Evolutionary conservation across 257 asterid species (phyloP), one percentile per base, ranked within the genome.

Genomic region (Nicotiana tomentosiformis): DNA sequence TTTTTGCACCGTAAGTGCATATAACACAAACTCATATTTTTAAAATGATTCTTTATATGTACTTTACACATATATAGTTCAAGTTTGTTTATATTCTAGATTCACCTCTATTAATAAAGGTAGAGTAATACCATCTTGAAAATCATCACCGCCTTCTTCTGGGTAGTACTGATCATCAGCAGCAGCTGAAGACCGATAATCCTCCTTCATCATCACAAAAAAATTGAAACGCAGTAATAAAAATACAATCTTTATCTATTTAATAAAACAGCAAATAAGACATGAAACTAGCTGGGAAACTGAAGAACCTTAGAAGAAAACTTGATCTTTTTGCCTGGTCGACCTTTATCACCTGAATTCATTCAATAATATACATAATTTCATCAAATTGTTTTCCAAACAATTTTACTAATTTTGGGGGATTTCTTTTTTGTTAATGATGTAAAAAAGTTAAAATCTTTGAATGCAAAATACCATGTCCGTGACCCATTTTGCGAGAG

Each of bases 261-360:
- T 10, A 56, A 16, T 9, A 37, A 33, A 56, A 14, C 37, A 23
- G 26, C 26, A 23, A 23, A 23, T 23, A 23, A 23, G 26, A 55
- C 46, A 39, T 11, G 33, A 66, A 79, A 74, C 68, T 67, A 26
- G 39, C 77, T 5, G n/a, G 58, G 33, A 67, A 85, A 39, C 35
- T 20, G 17, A 37, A 60, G 33, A 81, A 93, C 98, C 98, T 96
- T 94, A 60, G 90, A 67, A 58, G 86, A 82, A 70, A 81, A 90
- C 89, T 93, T 96, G 82, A 88, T 18, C 82, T 89, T 94, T 85
- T 96, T 96, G 90, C 86, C 85, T 55, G 94, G 93, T 53, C 97
- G 93, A 81, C 89, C 84, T 90, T 88, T 91, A 30, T 96, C 99
- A 78, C 98, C 98, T 95, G 92, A 82, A 87, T 89, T 78, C 79